Evolutionary conservation across 495 filamentous ascomycete species (phyloP).

Genomic region (Melanomma pulvis-pyrius): DNA sequence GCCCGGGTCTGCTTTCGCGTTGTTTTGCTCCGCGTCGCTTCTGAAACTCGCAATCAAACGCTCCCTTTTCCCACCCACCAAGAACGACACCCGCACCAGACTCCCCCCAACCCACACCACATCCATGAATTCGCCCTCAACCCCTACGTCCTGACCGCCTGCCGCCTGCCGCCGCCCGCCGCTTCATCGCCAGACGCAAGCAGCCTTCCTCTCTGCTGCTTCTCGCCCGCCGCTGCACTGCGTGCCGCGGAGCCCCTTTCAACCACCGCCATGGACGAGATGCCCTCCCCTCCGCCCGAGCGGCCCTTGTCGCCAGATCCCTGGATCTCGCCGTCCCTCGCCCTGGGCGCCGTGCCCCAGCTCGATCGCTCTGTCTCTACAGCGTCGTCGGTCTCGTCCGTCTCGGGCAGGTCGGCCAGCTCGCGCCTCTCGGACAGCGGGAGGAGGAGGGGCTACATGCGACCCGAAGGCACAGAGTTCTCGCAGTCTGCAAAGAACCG

Average conservation of each 20-base stretch:
- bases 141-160: background rate
- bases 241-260: background rate
- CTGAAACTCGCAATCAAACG: constrained; percentile 23
- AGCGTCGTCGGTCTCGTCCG: constrained; percentile 70
- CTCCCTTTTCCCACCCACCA: background rate
- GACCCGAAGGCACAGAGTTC: constrained; percentile 88
- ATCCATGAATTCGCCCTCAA: background rate
- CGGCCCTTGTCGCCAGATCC: constrained; percentile 62
- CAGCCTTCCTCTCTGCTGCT: background rate
- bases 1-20: constrained; percentile 9
- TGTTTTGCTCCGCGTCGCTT: constrained; percentile 28
- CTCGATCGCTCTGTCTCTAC: constrained; percentile 76
- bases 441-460: constrained; percentile 78
- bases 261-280: constrained; percentile 11
- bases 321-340: constrained; percentile 66
- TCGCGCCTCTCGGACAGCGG: constrained; percentile 56
- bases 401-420: constrained; percentile 59
- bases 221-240: constrained; percentile 5
- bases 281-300: constrained; percentile 34
- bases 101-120: background rate
- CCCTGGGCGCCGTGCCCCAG: constrained; percentile 64
- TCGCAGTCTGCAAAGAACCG: constrained; percentile 84
- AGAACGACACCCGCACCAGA: background rate
- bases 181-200: background rate
- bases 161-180: background rate